These are phyloP conservation scores for Closterium sp. DNA, from an alignment of 139 green algal genomes.

Conservation along the genomic window DNA sequence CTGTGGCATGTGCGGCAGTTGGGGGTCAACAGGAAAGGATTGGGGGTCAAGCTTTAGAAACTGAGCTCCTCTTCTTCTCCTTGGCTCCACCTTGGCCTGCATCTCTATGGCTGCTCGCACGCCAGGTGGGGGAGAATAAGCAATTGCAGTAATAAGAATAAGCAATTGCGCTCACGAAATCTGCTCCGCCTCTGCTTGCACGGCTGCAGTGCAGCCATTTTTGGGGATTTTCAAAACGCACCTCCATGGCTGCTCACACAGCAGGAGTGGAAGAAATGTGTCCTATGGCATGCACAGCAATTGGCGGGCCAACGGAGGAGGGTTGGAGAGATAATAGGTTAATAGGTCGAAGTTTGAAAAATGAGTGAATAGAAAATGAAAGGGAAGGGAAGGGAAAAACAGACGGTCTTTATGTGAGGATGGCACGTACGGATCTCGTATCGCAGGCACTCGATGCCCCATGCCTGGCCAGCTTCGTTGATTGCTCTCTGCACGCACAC, in stretches of 20 bases:
- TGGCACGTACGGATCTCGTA: constrained; percentile 57
- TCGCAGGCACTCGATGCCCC: constrained; percentile 89
- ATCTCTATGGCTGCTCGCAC: constrained; percentile 89
- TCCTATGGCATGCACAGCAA: constrained; percentile 5
- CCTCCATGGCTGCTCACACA: no score
- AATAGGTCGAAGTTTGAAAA: not conserved
- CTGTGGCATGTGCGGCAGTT: constrained; percentile 9
- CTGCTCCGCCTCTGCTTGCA: no score
- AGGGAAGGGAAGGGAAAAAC: not conserved
- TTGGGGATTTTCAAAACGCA: no score
- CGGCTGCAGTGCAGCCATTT: no score
- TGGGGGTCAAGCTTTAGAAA: no score
- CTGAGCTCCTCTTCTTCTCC: constrained; percentile 89
- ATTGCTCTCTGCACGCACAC: constrained; percentile 56
- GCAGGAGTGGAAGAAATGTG: no score
- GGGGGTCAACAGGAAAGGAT: no score
- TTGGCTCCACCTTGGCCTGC: constrained; percentile 94
- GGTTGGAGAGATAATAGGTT: no score
- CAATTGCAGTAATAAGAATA: no score
- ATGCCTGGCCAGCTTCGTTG: constrained; percentile 82
- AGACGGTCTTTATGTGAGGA: not conserved
- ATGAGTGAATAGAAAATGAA: not conserved
- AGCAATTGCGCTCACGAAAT: no score
- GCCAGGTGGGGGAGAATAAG: constrained; percentile 72
- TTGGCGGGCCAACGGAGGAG: no score